Evolutionary conservation across 140 eudicot species (phyloP), one percentile per base, ranked within the genome.

Genomic region (Stevia rebaudiana): DNA sequence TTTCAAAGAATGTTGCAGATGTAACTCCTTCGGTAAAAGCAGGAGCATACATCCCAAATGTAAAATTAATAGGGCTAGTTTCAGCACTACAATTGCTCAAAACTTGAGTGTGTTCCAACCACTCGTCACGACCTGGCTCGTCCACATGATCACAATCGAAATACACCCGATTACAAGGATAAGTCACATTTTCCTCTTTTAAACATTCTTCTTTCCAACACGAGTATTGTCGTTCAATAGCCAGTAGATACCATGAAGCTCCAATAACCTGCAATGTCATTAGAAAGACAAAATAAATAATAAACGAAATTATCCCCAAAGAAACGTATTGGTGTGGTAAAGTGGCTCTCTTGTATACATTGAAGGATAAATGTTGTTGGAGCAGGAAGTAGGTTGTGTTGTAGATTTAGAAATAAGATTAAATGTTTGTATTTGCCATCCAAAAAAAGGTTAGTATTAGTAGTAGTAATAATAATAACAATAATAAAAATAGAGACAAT

Each of bases 231-330:
- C 95, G 63, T 50, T 84, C 88, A 48, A 89, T 74, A 0, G 97
- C 83, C 64, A 84, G 23, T 63, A 82, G 41, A 65, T 89, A 89
- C 97, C 97, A 89, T 17, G 78, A 47, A 15, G 94, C 79, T 55
- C 97, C 97, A 41, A 86, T 37, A 70, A 83, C 92, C 97, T 89
- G 90, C 78, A 78, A 80, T 73, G 69, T 69, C 78, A 48, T 48
- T 51, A 69, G 57, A 70, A 33, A 50, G 64, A 63, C 48, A 51
- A 11, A 23, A 25, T 55, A 55, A 56, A 57, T 59, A 68, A 60
- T 24, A 61, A 23, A 61, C 17, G 44, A 10, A 1, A 28, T 28
- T 28, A 4, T 28, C 33, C 33, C 33, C 2, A 28, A 4, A 28
- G 33, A 4, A 4, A 28, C 33, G 4, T 28, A 2, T 4, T 28